Percentiles rank a stretch among this genome's conserved stretches.
Evolutionary conservation across 1,284 basidiomycete genomes (phyloP).

Genomic region (Fomes fomentarius): DNA sequence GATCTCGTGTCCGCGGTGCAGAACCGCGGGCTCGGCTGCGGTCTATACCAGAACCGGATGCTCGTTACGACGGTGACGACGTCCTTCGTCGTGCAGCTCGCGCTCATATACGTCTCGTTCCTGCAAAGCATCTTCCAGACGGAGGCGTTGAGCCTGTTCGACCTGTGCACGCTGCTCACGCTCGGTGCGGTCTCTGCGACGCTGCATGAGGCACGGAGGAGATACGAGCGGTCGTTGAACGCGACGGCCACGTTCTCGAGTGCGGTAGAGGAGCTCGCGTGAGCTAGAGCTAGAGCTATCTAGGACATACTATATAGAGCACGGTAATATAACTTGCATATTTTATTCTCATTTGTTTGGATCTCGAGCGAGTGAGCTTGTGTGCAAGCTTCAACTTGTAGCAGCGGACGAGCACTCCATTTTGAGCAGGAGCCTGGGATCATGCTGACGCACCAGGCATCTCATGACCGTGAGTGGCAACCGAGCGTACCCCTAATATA

Average conservation of each 20-base stretch:
- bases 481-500: too few relatives aligned
- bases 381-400: too few relatives aligned
- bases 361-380: too few relatives aligned
- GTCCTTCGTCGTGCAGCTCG: constrained; percentile 83
- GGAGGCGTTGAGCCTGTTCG: constrained; percentile 69
- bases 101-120: constrained; percentile 87
- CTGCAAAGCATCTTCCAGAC: constrained; percentile 96
- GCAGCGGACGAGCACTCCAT: background rate
- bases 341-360: background rate
- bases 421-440: background rate
- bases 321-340: constrained; percentile 10
- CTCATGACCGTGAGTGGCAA: constrained; percentile 10
- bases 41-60: constrained; percentile 85
- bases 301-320: constrained; percentile 11
- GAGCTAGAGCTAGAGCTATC: constrained; percentile 13
- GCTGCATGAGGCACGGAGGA: constrained; percentile 81
- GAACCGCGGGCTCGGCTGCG: constrained; percentile 87
- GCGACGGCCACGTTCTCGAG: constrained; percentile 39
- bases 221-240: constrained; percentile 68
- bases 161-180: constrained; percentile 75
- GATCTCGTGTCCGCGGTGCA: constrained; percentile 95
- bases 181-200: constrained; percentile 72
- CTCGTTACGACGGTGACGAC: constrained; percentile 85
- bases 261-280: constrained; percentile 48
- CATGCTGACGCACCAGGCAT: background rate